Conservation (phyloP, 2,329 filamentous ascomycete genomes). For the Zalaria sp. region DNA sequence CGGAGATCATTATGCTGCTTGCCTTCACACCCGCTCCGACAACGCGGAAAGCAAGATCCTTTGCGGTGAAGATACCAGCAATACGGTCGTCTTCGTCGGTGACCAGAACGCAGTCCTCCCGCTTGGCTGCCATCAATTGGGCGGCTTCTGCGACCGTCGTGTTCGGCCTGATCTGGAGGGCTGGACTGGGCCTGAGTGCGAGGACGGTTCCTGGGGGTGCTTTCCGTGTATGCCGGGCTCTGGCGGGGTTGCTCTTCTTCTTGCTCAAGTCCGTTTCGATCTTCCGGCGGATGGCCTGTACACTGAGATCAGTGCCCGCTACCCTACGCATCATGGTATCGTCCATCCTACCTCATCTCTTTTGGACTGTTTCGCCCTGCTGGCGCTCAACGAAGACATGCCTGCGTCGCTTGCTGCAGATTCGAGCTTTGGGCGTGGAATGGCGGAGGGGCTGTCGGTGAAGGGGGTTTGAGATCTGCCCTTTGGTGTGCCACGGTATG, state of each 20-base stretch:
- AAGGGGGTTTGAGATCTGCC: conserved; percentile 41
- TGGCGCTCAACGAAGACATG: conserved; percentile 71
- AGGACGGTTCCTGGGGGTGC: conserved; percentile 92
- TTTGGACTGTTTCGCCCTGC: conserved; percentile 91
- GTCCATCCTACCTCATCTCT: conserved; percentile 70
- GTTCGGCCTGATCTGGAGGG: conserved; percentile 90
- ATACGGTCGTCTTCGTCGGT: conserved; percentile 97
- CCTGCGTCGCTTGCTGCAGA: conserved; percentile 35
- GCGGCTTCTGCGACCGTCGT: conserved; percentile 93
- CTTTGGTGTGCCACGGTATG: conserved; percentile 59
- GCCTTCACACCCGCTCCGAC: conserved; percentile 85
- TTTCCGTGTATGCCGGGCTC: conserved; percentile 76
- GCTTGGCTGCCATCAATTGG: conserved; percentile 96
- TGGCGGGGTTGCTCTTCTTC: conserved; percentile 71
- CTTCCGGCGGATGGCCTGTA: conserved; percentile 85
- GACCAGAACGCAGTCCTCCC: conserved; percentile 93
- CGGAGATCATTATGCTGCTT: conserved; percentile 78
- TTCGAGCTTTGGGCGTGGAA: conserved; percentile 55
- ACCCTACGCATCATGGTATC: background rate
- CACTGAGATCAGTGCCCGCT: background rate
- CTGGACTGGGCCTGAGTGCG: conserved; percentile 85
- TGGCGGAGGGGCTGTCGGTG: conserved; percentile 54
- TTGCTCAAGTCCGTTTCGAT: conserved; percentile 96
- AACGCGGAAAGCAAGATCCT: conserved; percentile 94
- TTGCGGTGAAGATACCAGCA: conserved; percentile 96